Base-by-base conservation (phyloP, 2,329 filamentous ascomycete species). In the Delphinella strobiligena region DNA sequence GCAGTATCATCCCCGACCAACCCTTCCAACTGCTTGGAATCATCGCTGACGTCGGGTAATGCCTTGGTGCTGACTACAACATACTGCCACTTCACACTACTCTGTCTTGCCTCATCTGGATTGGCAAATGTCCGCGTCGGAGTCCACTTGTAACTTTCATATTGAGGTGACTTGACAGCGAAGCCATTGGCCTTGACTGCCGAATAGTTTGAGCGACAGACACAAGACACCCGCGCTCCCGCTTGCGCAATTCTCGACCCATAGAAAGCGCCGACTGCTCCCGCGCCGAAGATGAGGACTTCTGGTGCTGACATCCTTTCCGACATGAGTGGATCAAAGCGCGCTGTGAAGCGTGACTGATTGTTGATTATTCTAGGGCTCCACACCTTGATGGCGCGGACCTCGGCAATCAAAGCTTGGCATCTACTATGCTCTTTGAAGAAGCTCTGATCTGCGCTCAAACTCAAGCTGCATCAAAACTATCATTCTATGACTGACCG, bases 181-280 rank as follows among this genome's bases (percentile, higher is more conserved):
- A 86, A 80, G 34, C 81, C 82, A 17, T 68, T 61, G 8, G 63
- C 58, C 38, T 69, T 67, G 34, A 86, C 76, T 24, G 71, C 72
- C 17, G 65, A 59, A 64, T 82, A 85, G 62, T 86, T 86, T 31
- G 80, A 84, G 36, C 82, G 74, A 47, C 80, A 83, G 39, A 83
- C 75, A 33, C 83, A 73, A 4, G 80, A 84, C 36, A 82, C 75
- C 42, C 71, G 63, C 31, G 78, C 63, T 40, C 72, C 68, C 8
- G 47, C 49, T 29, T 36, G 38, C 49, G 81, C 76, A 12, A 83
- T 67, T 16, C 80, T 68, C 5, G 78, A 81, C 34, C 76, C 79
- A 51, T 82, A 83, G 62, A 83, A 83, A 40, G 77, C 80, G 40
- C 80, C 80, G 31, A 84, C 77, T 45, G 80, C 79, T 47, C 79